Evolutionary conservation across 2,329 filamentous ascomycete genomes (phyloP).

Genomic region (Phaeosphaeriaceae sp.): DNA sequence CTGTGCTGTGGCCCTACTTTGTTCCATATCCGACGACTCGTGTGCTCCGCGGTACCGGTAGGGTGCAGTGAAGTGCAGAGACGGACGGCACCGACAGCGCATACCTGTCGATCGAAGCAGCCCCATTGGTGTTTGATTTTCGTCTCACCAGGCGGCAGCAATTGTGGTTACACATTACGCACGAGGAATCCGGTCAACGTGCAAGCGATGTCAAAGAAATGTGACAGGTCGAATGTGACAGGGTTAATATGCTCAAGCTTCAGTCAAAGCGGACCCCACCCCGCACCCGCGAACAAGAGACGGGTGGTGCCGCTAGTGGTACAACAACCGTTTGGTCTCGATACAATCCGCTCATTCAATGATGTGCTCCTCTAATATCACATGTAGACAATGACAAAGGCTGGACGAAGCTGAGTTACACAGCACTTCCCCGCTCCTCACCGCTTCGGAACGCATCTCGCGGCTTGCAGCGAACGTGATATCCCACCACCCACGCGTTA

Average conservation of each 20-base stretch:
- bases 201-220: neutral
- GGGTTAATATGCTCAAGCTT: no score
- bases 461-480: slow-evolving; percentile 1
- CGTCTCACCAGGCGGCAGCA: neutral
- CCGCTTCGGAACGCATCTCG: neutral
- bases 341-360: neutral
- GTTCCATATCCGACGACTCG: neutral
- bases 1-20: neutral
- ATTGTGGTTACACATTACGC: slow-evolving; percentile 2
- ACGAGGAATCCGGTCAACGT: slow-evolving; percentile 1
- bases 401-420: neutral
- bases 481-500: slow-evolving; percentile 13
- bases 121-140: neutral
- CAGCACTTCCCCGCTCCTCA: neutral
- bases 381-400: neutral
- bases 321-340: neutral
- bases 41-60: neutral
- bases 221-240: neutral
- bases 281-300: neutral
- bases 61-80: no score
- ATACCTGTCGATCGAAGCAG: neutral
- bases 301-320: neutral
- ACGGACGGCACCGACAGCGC: no score
- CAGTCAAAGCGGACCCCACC: neutral
- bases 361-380: neutral